Evolutionary conservation across 805 yeast genomes (phyloP), one percentile per base, ranked within the genome.

Genomic region (Diddensiella santjacobensis): DNA sequence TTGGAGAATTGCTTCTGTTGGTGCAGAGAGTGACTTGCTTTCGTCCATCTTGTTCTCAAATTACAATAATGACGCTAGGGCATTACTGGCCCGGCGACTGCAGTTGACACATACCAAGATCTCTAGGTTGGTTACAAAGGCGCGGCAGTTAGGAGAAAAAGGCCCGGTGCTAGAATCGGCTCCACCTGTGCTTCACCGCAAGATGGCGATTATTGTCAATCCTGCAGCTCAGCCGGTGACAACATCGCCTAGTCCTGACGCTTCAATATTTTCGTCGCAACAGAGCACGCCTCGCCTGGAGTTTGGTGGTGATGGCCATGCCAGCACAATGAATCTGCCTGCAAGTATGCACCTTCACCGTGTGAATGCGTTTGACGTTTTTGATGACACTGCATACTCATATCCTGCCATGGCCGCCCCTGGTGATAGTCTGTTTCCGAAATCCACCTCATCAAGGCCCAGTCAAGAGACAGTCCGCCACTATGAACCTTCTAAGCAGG

Each of bases 1-100:
- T 42, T 87, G 91, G 84, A 75, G 87, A 53, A 64, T 83, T 39
- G 63, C 62, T 1, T 60, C 65, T 1, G 66, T 61, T 1, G 66
- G 65, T 8, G 31, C 58, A 2, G 59, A 52, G 4, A 50, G 56
- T 20, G 61, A 57, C 41, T 29, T 58, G 42, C 50, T 55, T 48
- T 47, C 49, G 44, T 39, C 64, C 44, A 44, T 59, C 10, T 57
- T 60, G 40, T 45, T 50, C 17, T 52, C 63, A 8, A 54, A 57
- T 46, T 64, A 63, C 45, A 55, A 55, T 30, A 45, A 52, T 11
- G 62, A 61, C 40, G 57, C 65, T 2, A 53, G 66, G 5, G 30
- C 30, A 15, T 23, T 63, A 22, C 50, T 64, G 18, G 23, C 44
- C 15, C n/a, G 35, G 10, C 52, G 64, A 22, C 57, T 65, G 13